Conservation (phyloP, 2,329 filamentous ascomycete species). For the Venturia aucupariae region DNA sequence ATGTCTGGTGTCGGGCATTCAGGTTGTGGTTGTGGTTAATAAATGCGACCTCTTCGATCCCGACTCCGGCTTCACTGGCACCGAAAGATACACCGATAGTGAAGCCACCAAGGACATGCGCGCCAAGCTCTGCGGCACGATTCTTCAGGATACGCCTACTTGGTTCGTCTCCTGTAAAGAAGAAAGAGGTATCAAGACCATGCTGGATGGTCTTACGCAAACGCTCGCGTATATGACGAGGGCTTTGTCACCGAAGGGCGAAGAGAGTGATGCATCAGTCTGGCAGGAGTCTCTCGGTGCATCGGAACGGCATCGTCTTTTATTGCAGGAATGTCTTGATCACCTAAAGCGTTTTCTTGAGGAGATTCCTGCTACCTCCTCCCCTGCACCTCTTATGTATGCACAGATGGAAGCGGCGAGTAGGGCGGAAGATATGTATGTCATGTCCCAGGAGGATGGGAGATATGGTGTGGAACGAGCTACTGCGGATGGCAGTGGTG, state of each 20-base stretch:
- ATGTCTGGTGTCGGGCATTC: slow-evolving; percentile 40
- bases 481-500: not conserved
- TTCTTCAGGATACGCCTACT: slow-evolving; percentile 24
- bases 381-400: not conserved
- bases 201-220: slow-evolving; percentile 58
- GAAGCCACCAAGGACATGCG: not conserved
- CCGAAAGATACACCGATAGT: not conserved
- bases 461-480: slow-evolving; percentile 1
- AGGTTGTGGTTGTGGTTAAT: slow-evolving; percentile 52
- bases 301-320: slow-evolving; percentile 77
- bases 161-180: slow-evolving; percentile 66
- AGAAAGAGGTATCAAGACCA: slow-evolving; percentile 51
- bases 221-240: slow-evolving; percentile 64
- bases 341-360: slow-evolving; percentile 66
- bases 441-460: not conserved
- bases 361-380: slow-evolving; percentile 35
- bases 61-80: not conserved
- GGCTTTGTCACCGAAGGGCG: slow-evolving; percentile 29
- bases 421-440: slow-evolving; percentile 11
- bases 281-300: slow-evolving; percentile 82
- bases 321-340: slow-evolving; percentile 62
- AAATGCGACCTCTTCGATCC: slow-evolving; percentile 47
- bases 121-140: slow-evolving; percentile 26
- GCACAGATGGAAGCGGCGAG: slow-evolving; percentile 7
- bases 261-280: slow-evolving; percentile 39